phyloP scores from a whole-genome alignment of 768 basidiomycete genomes.

The Leccinum uliginosum region DNA sequence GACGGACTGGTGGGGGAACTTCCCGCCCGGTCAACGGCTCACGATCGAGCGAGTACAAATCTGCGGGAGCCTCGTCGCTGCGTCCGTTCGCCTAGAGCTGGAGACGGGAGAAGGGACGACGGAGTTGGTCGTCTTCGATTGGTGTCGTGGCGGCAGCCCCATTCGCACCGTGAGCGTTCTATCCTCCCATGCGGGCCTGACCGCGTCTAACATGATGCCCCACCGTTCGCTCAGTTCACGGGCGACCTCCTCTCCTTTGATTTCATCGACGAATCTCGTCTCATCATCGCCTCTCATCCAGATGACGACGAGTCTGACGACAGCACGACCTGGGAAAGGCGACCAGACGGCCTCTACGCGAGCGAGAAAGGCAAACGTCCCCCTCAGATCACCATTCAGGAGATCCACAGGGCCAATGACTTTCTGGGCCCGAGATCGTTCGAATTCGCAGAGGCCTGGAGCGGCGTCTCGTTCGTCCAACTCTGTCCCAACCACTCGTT shows the following conservation, averaged over 20 bases:
- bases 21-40: slow-evolving; percentile 31
- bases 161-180: slow-evolving; percentile 23
- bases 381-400: slow-evolving; percentile 25
- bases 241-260: slow-evolving; percentile 31
- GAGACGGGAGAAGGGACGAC: slow-evolving; percentile 32
- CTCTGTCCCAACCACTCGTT: slow-evolving; percentile 48
- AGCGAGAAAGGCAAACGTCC: slow-evolving; percentile 30
- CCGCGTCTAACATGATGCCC: neutral
- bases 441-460: slow-evolving; percentile 55
- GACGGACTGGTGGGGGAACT: slow-evolving; percentile 33
- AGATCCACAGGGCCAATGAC: slow-evolving; percentile 14
- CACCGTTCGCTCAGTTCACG: slow-evolving; percentile 15
- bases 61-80: slow-evolving; percentile 22
- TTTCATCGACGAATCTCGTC: slow-evolving; percentile 23
- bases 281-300: slow-evolving; percentile 27
- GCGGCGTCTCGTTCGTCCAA: slow-evolving; percentile 37
- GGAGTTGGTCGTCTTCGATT: slow-evolving; percentile 28
- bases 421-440: slow-evolving; percentile 30
- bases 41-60: slow-evolving; percentile 28
- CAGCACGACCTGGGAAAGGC: slow-evolving; percentile 26
- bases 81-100: slow-evolving; percentile 27
- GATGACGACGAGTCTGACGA: slow-evolving; percentile 32
- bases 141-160: slow-evolving; percentile 26
- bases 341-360: slow-evolving; percentile 29
- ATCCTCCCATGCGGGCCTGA: neutral